phyloP scores from a whole-genome alignment of 2,329 filamentous ascomycete genomes.

The Pyricularia pennisetigena region DNA sequence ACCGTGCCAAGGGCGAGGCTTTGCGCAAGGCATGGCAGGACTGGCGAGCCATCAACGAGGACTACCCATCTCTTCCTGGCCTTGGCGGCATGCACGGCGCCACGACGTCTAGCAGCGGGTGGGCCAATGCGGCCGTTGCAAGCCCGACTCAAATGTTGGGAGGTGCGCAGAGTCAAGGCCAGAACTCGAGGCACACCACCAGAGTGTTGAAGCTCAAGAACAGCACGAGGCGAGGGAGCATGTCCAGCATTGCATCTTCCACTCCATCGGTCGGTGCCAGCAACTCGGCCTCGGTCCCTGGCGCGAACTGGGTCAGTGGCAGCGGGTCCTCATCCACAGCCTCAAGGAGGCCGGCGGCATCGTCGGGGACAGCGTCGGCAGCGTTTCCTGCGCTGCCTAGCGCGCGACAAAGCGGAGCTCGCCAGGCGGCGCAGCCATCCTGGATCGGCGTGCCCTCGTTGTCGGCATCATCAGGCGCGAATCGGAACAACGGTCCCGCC shows the following conservation, averaged over 20 bases:
- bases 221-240: constrained; percentile 36
- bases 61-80: constrained; percentile 81
- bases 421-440: constrained; percentile 3
- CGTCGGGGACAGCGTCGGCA: constrained; percentile 17
- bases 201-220: constrained; percentile 50
- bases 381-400: constrained; percentile 35
- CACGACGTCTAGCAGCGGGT: constrained; percentile 44
- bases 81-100: constrained; percentile 58
- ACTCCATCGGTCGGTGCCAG: constrained; percentile 6
- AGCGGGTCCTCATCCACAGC: constrained; percentile 14
- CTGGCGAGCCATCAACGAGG: constrained; percentile 92
- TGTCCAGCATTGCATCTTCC: constrained; percentile 11
- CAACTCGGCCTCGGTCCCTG: constrained; percentile 16
- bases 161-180: constrained; percentile 23
- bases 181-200: constrained; percentile 38
- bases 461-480: background rate
- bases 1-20: constrained; percentile 60
- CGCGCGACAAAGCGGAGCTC: constrained; percentile 7
- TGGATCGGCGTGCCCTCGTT: constrained; percentile 14
- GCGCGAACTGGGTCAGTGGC: constrained; percentile 13
- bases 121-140: constrained; percentile 49
- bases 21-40: constrained; percentile 85
- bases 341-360: constrained; percentile 8
- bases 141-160: constrained; percentile 45
- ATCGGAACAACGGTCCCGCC: background rate